Percentiles rank a stretch among this genome's conserved stretches.
phyloP scores from a whole-genome alignment of 2,329 filamentous ascomycete genomes.

The Trematosphaeria pertusa region DNA sequence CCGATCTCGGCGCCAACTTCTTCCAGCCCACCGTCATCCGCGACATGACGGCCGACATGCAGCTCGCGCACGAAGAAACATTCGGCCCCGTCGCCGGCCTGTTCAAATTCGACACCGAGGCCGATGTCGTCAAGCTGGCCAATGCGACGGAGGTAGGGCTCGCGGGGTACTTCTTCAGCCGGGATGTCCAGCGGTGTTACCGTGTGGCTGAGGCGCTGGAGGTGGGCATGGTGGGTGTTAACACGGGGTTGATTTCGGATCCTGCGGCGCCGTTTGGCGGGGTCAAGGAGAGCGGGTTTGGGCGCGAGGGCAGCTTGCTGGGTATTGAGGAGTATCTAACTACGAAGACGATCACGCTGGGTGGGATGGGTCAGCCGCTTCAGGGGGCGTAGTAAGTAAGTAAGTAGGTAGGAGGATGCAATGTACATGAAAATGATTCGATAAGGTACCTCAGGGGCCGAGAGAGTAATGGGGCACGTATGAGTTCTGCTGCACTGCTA shows the following conservation, averaged over 20 bases:
- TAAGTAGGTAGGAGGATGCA: no score
- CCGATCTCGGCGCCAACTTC: conserved; percentile 82
- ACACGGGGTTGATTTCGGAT: conserved; percentile 59
- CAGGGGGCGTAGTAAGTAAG: no score
- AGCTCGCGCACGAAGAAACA: conserved; percentile 85
- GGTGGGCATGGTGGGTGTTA: conserved; percentile 82
- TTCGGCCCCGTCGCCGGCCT: conserved; percentile 93
- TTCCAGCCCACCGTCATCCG: conserved; percentile 89
- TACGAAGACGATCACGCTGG: conserved; percentile 61
- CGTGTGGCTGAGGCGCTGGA: conserved; percentile 72
- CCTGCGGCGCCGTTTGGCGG: conserved; percentile 57
- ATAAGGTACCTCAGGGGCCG: no score
- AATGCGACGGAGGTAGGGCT: conserved; percentile 86
- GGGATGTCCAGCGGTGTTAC: conserved; percentile 64
- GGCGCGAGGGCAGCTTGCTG: conserved; percentile 57
- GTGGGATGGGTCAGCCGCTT: conserved; percentile 66
- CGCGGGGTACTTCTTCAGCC: conserved; percentile 91
- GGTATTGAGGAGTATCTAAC: conserved; percentile 59
- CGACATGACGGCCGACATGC: conserved; percentile 86
- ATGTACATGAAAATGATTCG: no score
- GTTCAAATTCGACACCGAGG: conserved; percentile 87
- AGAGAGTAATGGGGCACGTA: no score
- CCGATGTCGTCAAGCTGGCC: conserved; percentile 83
- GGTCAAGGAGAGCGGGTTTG: conserved; percentile 60
- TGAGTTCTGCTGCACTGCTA: no score